Percentiles rank a stretch among this genome's conserved stretches.
phyloP scores from a whole-genome alignment of 2,329 filamentous ascomycete species.

The Lecanoromycetidae sp. region DNA sequence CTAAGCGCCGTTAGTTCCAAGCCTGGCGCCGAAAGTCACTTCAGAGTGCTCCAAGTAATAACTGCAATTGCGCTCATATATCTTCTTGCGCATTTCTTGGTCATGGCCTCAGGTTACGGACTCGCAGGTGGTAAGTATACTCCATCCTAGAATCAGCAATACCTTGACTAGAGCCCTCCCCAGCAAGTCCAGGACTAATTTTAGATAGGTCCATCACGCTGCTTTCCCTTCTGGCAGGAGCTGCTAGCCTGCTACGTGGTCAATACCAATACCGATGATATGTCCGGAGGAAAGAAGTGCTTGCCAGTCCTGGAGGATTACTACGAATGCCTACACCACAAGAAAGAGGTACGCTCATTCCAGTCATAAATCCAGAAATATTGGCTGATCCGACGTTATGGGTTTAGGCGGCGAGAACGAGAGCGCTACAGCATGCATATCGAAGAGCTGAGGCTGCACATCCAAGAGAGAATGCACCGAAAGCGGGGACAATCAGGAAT shows the following conservation, averaged over 20 bases:
- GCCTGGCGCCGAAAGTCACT: background rate
- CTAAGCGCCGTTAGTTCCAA: background rate
- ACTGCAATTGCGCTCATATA: background rate
- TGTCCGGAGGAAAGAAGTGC: slow-evolving; percentile 78
- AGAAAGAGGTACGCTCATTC: slow-evolving; percentile 69
- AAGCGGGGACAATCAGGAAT: slow-evolving; percentile 74
- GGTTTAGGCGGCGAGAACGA: slow-evolving; percentile 60
- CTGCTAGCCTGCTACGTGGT: slow-evolving; percentile 96
- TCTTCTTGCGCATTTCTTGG: slow-evolving; percentile 16
- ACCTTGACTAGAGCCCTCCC: slow-evolving; percentile 20
- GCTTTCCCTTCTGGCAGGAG: slow-evolving; percentile 99
- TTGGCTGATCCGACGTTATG: too few species aligned
- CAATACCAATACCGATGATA: slow-evolving; percentile 70
- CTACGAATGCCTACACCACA: slow-evolving; percentile 97
- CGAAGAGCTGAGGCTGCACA: slow-evolving; percentile 65
- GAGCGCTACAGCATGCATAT: slow-evolving; percentile 71
- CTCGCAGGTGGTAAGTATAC: slow-evolving; percentile 41
- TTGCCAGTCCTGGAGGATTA: slow-evolving; percentile 80
- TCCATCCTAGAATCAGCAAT: background rate
- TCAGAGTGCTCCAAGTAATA: background rate
- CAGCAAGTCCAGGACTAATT: slow-evolving; percentile 13
- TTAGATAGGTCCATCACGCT: slow-evolving; percentile 55
- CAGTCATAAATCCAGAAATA: slow-evolving; percentile 15
- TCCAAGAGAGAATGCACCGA: slow-evolving; percentile 68
- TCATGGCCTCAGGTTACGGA: slow-evolving; percentile 41